These are phyloP conservation scores for Diaporthe batatas DNA, from an alignment of 2,329 filamentous ascomycete species.

Conservation along the genomic window DNA sequence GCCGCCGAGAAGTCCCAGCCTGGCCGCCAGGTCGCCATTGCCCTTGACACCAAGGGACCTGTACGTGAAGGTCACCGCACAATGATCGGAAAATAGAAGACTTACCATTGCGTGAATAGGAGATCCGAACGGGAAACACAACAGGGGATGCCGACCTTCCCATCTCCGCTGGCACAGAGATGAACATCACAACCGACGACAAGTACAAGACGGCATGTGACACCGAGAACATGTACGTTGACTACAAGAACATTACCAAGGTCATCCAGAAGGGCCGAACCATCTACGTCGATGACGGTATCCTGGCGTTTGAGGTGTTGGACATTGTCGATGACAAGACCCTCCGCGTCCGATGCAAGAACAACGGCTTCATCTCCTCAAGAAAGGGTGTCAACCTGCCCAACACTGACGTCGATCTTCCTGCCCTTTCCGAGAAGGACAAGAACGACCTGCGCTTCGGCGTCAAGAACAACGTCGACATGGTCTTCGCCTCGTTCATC, in stretches of 20 bases:
- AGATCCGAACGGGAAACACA: constrained; percentile 70
- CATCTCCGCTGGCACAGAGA: constrained; percentile 83
- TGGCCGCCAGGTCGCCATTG: constrained; percentile 94
- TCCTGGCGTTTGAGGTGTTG: constrained; percentile 95
- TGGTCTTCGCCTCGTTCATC: constrained; percentile 99
- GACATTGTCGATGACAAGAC: constrained; percentile 91
- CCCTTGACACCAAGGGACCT: constrained; percentile 80
- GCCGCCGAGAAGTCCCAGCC: constrained; percentile 82
- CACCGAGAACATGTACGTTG: constrained; percentile 97
- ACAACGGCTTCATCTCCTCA: constrained; percentile 99
- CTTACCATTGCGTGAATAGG: constrained; percentile 35
- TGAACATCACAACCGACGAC: constrained; percentile 98
- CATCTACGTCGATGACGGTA: constrained; percentile 99
- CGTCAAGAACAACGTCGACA: constrained; percentile 98
- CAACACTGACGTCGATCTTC: constrained; percentile 98
- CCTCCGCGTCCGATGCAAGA: constrained; percentile 86
- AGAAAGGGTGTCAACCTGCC: constrained; percentile 99
- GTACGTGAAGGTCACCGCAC: constrained; percentile 45
- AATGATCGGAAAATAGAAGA: not conserved
- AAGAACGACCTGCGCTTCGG: constrained; percentile 93
- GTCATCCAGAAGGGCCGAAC: constrained; percentile 91
- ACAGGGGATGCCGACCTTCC: constrained; percentile 79
- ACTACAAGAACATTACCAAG: constrained; percentile 99
- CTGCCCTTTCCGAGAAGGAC: constrained; percentile 98
- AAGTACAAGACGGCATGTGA: constrained; percentile 87